These are phyloP conservation scores for Gilbertella persicaria DNA, from an alignment of 371 early-diverging fungal genomes.

Conservation along the genomic window DNA sequence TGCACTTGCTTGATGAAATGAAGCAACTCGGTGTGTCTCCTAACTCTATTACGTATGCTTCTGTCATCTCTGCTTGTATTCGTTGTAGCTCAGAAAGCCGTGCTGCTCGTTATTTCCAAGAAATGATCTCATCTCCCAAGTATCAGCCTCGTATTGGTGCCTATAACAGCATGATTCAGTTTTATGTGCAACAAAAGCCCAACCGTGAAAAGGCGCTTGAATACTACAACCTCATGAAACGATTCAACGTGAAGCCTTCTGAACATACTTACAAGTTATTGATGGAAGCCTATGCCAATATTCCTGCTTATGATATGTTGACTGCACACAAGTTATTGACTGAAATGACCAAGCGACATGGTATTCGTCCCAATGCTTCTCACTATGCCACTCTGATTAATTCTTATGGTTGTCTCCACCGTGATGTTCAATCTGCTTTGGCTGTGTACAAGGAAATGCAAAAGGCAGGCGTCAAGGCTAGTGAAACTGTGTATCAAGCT, in stretches of 20 bases:
- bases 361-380: conserved; percentile 44
- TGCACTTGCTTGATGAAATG: conserved; percentile 61
- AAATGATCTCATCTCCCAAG: conserved; percentile 56
- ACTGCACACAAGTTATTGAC: conserved; percentile 55
- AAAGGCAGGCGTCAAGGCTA: conserved; percentile 41
- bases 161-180: conserved; percentile 67
- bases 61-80: conserved; percentile 62
- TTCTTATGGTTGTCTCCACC: conserved; percentile 61
- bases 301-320: conserved; percentile 61
- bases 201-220: conserved; percentile 57
- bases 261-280: conserved; percentile 60
- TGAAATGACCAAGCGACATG: conserved; percentile 48
- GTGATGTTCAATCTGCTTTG: conserved; percentile 55
- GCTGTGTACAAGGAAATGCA: conserved; percentile 53
- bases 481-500: conserved; percentile 59
- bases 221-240: conserved; percentile 48
- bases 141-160: conserved; percentile 63
- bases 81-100: conserved; percentile 53
- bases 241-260: conserved; percentile 48
- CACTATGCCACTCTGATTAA: conserved; percentile 63
- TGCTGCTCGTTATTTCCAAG: conserved; percentile 52
- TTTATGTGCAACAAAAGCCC: conserved; percentile 57
- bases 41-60: conserved; percentile 62
- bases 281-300: conserved; percentile 62
- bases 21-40: conserved; percentile 46